Base-by-base conservation (phyloP, 805 yeast genomes). In the Yarrowia divulgata region DNA sequence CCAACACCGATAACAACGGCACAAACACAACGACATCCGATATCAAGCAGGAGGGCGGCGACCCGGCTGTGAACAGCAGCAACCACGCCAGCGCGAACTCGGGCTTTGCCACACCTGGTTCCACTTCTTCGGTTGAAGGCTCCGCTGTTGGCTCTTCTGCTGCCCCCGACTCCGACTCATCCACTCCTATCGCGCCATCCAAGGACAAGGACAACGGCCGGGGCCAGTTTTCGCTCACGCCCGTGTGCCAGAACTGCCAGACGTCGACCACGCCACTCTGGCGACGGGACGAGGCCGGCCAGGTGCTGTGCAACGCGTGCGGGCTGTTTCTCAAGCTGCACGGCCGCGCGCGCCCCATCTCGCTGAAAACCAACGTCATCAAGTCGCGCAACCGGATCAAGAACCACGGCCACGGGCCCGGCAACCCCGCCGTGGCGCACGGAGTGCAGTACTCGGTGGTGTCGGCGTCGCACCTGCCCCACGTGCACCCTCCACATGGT, bases 181-280 rank as follows among this genome's bases (percentile, higher is more conserved):
- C 43, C 16, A 16, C 43, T 1, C 29, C 68, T 14, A 48, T 49
- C 39, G 55, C 68, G 8, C 57, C 57, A 8, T 37, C 57, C 18
- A 48, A 48, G 14, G 68, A 48, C 57, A 54, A 50, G 52, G 69
- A 54, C 50, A 32, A 14, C 34, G 69, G 62, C 8, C 50, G 62
- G 8, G 52, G 62, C 43, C 62, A 50, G 42, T 66, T 54, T 13
- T 40, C 62, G 42, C 37, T 66, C 18, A 54, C 69, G 16, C 69
- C 69, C 14, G 62, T 66, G 16, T 93, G 98, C 78, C 91, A 90
- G 73, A 93, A 93, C 78, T 93, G 98, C 80, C 85, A 89, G 75
- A 93, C 98, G 1, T 90, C 92, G 70, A 93, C 95, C 1, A 93
- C 98, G 1, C 98, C 98, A 0, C 81, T 93, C 37, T 93, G 98